A percentile compares a stretch with the other conserved stretches of the same genome.
Conservation (phyloP, 2,329 filamentous ascomycete species). For the Neofusicoccum ribis region DNA sequence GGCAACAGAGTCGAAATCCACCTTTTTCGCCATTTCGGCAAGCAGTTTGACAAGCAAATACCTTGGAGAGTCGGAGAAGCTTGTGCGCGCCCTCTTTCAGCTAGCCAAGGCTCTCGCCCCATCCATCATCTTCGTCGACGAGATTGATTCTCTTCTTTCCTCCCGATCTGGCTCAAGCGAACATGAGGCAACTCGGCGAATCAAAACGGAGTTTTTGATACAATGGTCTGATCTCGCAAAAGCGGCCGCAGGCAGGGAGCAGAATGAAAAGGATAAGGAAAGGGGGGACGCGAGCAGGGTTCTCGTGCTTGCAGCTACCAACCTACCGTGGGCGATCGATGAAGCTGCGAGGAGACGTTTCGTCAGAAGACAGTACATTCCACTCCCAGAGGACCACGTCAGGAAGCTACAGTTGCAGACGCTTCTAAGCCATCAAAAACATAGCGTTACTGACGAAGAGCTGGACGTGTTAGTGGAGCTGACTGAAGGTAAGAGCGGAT, state of each 20-base stretch:
- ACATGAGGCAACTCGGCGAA: constrained; percentile 87
- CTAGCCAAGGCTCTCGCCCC: constrained; percentile 88
- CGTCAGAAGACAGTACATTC: constrained; percentile 92
- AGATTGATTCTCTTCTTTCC: constrained; percentile 92
- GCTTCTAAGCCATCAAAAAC: constrained; percentile 83
- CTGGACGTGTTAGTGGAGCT: constrained; percentile 72
- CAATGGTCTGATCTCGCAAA: constrained; percentile 95
- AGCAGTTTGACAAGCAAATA: constrained; percentile 95
- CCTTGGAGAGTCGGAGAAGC: constrained; percentile 92
- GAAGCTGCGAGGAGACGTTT: constrained; percentile 90
- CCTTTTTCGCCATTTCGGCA: constrained; percentile 96
- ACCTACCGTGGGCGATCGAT: constrained; percentile 96
- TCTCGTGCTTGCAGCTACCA: constrained; percentile 90
- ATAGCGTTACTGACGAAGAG: constrained; percentile 70
- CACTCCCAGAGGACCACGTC: constrained; percentile 82
- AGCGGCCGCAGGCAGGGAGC: constrained; percentile 83
- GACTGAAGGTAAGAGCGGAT: constrained; percentile 70
- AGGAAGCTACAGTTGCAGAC: constrained; percentile 76
- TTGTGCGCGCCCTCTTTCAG: constrained; percentile 86
- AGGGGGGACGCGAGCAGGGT: constrained; percentile 83
- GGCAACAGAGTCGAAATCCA: constrained; percentile 89
- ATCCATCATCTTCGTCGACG: constrained; percentile 97
- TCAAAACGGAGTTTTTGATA: constrained; percentile 97
- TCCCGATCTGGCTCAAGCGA: constrained; percentile 80
- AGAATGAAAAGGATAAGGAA: constrained; percentile 64